Evolutionary conservation across 192 early-diverging fungal species (phyloP).

Genomic region (Tieghemiomyces parasiticus): DNA sequence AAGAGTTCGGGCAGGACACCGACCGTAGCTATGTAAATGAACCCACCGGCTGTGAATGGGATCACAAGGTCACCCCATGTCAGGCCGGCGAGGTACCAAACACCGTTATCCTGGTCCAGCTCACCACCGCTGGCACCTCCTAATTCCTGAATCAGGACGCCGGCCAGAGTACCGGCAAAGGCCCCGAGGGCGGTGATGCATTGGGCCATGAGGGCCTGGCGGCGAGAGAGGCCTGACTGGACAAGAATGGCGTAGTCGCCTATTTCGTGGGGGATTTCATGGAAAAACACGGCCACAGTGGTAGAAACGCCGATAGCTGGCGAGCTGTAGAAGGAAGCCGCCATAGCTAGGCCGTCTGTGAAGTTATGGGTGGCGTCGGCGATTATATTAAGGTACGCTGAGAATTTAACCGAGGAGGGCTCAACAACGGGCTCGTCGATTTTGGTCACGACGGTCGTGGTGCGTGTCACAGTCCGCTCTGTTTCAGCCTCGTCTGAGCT

Average conservation of each 20-base stretch:
- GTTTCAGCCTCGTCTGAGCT: not conserved
- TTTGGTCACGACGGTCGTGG: not conserved
- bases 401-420: conserved; percentile 34
- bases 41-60: conserved; percentile 77
- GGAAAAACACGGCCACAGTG: conserved; percentile 72
- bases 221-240: conserved; percentile 61
- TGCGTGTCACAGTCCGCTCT: not conserved
- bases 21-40: conserved; percentile 74
- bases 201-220: conserved; percentile 59
- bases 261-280: conserved; percentile 81
- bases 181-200: conserved; percentile 71
- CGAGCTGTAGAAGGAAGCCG: conserved; percentile 67
- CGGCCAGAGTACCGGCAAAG: conserved; percentile 60
- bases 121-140: not conserved
- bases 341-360: conserved; percentile 73
- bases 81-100: conserved; percentile 30
- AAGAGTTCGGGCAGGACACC: conserved; percentile 72
- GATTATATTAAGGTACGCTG: conserved; percentile 68
- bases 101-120: not conserved
- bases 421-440: not conserved
- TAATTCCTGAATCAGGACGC: conserved; percentile 56
- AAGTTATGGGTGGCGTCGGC: conserved; percentile 76
- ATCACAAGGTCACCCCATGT: conserved; percentile 65
- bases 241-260: conserved; percentile 81
- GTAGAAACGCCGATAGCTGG: conserved; percentile 73